Base-by-base conservation (phyloP, 768 basidiomycete species). In the Cystobasidium ongulense region DNA sequence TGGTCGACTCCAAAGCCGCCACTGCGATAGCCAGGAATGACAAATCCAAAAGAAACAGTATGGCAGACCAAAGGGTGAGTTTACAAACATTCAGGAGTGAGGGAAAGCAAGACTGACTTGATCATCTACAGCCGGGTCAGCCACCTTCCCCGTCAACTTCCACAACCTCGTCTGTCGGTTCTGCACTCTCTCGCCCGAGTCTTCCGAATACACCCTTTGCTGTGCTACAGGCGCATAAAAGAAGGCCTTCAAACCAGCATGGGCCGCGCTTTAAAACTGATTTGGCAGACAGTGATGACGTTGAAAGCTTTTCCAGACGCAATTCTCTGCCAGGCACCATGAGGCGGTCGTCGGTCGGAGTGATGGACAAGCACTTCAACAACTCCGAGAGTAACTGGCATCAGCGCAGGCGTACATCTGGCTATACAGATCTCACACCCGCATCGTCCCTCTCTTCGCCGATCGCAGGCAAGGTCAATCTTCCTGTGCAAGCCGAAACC, bases 71-170 rank as follows among this genome's bases (percentile, higher is more conserved):
- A 8, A 11, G 39, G 5, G 33, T 64, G 35, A 27, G 38, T 17
- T 39, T 39, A 10, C 17, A 35, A 13, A 8, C 15, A 35, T 5
- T 11, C 15, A 35, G 11, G 8, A 33, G 10, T 31, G 8, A 4
- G 11, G 36, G 31, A 15, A 15, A 5, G 21, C 25, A 35, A 64
- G 7, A 23, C 33, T 35, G 38, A 27, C 63, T 21, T 5, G 8
- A 33, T n/a, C 18, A 15, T 57, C 53, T 25, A 10, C 57, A 33
- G 31, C 29, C 85, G 31, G 88, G 88, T n/a, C 89, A 88, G 64
- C 92, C 92, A 4, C 91, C 93, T 35, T 95, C 92, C 7, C 93
- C 92, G 13, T 89, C 92, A 1, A 92, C 91, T 0, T 95, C 92
- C 17, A 90, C 89, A 5, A 43, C 50, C 7, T 43, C 29, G 17